Conservation (phyloP, 768 basidiomycete genomes). For the Leccinum aurantiacum region DNA sequence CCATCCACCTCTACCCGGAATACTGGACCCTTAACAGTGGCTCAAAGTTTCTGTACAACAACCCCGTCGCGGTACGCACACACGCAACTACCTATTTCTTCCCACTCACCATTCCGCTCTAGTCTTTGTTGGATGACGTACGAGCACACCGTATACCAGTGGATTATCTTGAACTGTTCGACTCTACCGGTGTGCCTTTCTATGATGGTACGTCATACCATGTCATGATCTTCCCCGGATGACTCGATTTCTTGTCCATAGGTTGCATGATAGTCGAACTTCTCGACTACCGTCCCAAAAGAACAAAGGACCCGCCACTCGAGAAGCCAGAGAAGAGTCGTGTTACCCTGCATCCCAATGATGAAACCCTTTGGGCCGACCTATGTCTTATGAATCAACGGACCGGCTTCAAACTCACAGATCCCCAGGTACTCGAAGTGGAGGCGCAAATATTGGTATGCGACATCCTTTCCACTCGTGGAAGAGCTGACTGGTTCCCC, state of each 20-base stretch:
- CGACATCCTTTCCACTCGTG: background rate
- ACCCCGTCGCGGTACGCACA: slow-evolving; percentile 60
- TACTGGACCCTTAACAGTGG: slow-evolving; percentile 83
- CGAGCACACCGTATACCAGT: slow-evolving; percentile 81
- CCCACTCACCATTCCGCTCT: slow-evolving; percentile 10
- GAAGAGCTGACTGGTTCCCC: slow-evolving; percentile 11
- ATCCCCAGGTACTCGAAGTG: slow-evolving; percentile 67
- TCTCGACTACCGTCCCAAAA: slow-evolving; percentile 68
- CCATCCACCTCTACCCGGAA: slow-evolving; percentile 74
- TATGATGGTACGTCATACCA: slow-evolving; percentile 64
- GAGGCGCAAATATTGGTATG: slow-evolving; percentile 75
- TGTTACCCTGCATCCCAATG: slow-evolving; percentile 73
- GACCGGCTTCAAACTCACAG: slow-evolving; percentile 60
- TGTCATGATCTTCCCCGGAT: background rate
- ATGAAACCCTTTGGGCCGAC: slow-evolving; percentile 79
- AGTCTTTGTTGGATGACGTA: slow-evolving; percentile 84
- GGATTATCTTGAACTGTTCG: slow-evolving; percentile 81
- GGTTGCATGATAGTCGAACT: slow-evolving; percentile 87
- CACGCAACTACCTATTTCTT: slow-evolving; percentile 1
- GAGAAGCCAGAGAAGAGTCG: slow-evolving; percentile 64
- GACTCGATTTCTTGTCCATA: slow-evolving; percentile 28
- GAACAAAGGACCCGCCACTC: slow-evolving; percentile 53
- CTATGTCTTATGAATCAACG: slow-evolving; percentile 68
- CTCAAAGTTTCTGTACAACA: slow-evolving; percentile 79
- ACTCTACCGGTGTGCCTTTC: slow-evolving; percentile 69